phyloP scores from a whole-genome alignment of 768 basidiomycete genomes.

The Russula sp. region DNA sequence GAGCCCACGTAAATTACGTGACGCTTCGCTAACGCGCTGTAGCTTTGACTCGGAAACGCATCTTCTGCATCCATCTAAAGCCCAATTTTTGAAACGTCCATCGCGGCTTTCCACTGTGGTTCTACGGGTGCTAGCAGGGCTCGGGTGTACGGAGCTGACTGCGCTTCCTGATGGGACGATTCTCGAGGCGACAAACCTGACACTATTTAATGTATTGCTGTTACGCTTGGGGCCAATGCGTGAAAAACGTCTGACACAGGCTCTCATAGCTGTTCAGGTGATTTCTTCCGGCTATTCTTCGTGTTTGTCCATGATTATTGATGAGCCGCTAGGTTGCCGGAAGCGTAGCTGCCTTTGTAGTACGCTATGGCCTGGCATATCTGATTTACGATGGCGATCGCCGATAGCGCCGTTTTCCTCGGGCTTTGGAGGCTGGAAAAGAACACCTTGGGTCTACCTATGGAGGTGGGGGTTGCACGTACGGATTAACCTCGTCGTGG shows the following conservation, averaged over 20 bases:
- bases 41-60: conserved; percentile 75
- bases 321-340: conserved; percentile 47
- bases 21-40: neutral
- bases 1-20: conserved; percentile 20
- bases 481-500: no score
- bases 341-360: conserved; percentile 72
- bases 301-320: neutral
- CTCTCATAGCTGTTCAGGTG: conserved; percentile 71
- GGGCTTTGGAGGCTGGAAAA: neutral
- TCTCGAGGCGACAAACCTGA: conserved; percentile 76
- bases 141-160: conserved; percentile 64
- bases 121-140: conserved; percentile 49
- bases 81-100: conserved; percentile 52
- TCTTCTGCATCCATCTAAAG: conserved; percentile 70
- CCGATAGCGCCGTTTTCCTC: conserved; percentile 36
- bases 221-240: conserved; percentile 76
- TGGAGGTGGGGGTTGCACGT: no score
- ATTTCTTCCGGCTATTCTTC: conserved; percentile 16
- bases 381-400: conserved; percentile 91
- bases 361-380: conserved; percentile 85
- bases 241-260: conserved; percentile 71
- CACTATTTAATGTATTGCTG: conserved; percentile 82
- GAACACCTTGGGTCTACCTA: no score
- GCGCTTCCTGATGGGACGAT: conserved; percentile 49
- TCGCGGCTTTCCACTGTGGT: conserved; percentile 44